Conservation (phyloP, 768 basidiomycete species). For the Lentinula edodes region DNA sequence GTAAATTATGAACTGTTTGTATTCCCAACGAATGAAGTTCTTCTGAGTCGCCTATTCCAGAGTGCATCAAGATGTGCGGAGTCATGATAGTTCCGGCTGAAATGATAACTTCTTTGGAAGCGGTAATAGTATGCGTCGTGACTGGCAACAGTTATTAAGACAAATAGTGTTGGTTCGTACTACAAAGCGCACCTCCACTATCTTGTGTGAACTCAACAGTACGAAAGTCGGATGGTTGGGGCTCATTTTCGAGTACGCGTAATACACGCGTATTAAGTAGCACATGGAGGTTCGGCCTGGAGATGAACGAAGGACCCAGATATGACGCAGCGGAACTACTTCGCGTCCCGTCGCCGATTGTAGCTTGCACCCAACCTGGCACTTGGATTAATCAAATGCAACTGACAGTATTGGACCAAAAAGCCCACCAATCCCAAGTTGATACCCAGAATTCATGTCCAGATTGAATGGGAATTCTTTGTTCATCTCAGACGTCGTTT, state of each 20-base stretch:
- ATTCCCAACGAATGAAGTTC: constrained; percentile 20
- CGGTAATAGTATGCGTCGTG: constrained; percentile 4
- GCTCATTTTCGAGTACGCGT: not conserved
- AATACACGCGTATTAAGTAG: constrained; percentile 8
- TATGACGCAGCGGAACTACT: constrained; percentile 23
- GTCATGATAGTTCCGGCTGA: constrained; percentile 23
- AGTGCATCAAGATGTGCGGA: constrained; percentile 18
- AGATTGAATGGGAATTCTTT: constrained; percentile 24
- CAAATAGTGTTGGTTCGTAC: not conserved
- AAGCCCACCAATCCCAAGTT: constrained; percentile 23
- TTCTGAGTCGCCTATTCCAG: constrained; percentile 15
- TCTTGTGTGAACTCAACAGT: constrained; percentile 6
- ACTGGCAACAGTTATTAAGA: not conserved
- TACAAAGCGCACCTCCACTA: not conserved
- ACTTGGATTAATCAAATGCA: not conserved
- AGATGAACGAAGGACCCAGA: constrained; percentile 14
- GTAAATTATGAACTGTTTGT: constrained; percentile 21
- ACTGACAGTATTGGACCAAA: not conserved
- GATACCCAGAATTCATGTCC: constrained; percentile 26
- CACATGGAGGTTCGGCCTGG: constrained; percentile 16
- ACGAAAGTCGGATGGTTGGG: not conserved
- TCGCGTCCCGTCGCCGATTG: constrained; percentile 15
- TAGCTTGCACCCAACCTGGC: constrained; percentile 20
- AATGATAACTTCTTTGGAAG: constrained; percentile 18
- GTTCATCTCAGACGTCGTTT: constrained; percentile 15